These are phyloP conservation scores for Eutypa lata DNA, from an alignment of 2,329 filamentous ascomycete genomes.

Conservation along the genomic window DNA sequence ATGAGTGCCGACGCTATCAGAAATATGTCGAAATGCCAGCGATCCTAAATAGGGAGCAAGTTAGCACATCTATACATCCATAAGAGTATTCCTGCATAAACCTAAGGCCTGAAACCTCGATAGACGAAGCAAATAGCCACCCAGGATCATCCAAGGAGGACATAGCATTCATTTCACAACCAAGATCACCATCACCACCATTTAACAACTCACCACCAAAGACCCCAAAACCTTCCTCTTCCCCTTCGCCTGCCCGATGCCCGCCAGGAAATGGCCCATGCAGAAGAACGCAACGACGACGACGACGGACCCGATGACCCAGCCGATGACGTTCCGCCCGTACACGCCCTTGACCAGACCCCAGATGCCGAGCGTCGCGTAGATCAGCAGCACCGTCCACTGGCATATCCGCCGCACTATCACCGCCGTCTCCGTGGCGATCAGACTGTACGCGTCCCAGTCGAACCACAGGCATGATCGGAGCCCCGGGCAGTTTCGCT, in stretches of 20 bases:
- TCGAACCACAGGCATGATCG: constrained; percentile 12
- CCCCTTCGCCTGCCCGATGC: constrained; percentile 8
- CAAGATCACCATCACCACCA: too few relatives aligned
- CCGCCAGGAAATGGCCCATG: constrained; percentile 9
- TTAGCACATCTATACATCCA: too few relatives aligned
- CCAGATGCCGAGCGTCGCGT: constrained; percentile 8
- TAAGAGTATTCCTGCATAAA: too few relatives aligned
- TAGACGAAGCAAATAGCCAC: too few relatives aligned
- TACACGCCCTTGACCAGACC: constrained; percentile 8
- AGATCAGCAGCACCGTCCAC: constrained; percentile 6
- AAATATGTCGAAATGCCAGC: constrained; percentile 11
- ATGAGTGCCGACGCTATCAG: constrained; percentile 8
- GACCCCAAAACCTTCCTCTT: constrained; percentile 6
- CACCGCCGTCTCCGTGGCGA: constrained; percentile 1
- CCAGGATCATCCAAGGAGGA: too few relatives aligned
- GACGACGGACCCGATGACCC: constrained; percentile 3
- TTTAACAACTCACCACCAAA: constrained; percentile 10
- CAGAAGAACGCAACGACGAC: constrained; percentile 6
- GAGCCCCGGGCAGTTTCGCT: constrained; percentile 9
- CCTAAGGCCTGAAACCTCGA: too few relatives aligned
- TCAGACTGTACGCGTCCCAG: constrained; percentile 11
- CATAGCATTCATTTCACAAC: too few relatives aligned
- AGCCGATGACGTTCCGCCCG: constrained; percentile 5
- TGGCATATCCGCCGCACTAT: constrained; percentile 7
- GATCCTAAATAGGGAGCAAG: constrained; percentile 2